These are phyloP conservation scores for Gloeostereum incarnatum DNA, from an alignment of 768 basidiomycete species.

Conservation along the genomic window DNA sequence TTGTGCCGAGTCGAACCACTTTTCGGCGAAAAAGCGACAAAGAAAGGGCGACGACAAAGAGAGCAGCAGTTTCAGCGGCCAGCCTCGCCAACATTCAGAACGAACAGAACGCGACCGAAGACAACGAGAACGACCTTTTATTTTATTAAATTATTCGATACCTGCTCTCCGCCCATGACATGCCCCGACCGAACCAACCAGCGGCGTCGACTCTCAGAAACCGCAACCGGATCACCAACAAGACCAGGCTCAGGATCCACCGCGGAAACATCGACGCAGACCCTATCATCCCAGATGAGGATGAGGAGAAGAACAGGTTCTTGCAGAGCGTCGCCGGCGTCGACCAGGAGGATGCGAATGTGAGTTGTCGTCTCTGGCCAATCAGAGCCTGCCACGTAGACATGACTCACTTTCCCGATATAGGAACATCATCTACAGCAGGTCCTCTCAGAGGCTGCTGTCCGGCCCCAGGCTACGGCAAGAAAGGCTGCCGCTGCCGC, in stretches of 20 bases:
- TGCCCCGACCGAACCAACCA: conserved; percentile 76
- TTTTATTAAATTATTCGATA: too few species aligned
- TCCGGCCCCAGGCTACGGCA: conserved; percentile 19
- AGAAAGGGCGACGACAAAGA: too few species aligned
- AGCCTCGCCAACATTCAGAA: too few species aligned
- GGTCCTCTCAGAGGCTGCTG: conserved; percentile 30
- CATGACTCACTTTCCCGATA: conserved; percentile 26
- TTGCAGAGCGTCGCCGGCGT: conserved; percentile 75
- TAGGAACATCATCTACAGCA: conserved; percentile 50
- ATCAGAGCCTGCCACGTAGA: conserved; percentile 8
- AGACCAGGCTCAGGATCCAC: conserved; percentile 80
- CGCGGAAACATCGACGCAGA: conserved; percentile 78
- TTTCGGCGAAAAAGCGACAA: too few species aligned
- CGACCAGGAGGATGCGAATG: conserved; percentile 90
- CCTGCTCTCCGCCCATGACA: conserved; percentile 79
- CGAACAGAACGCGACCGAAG: too few species aligned
- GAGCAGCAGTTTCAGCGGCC: too few species aligned
- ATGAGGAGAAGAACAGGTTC: conserved; percentile 79
- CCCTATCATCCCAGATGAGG: conserved; percentile 72
- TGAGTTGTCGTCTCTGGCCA: conserved; percentile 36
- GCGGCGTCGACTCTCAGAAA: conserved; percentile 75
- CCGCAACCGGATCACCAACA: conserved; percentile 88
- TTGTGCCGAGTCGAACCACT: too few species aligned
- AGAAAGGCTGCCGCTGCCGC: conserved; percentile 23
- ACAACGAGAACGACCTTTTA: too few species aligned